Percentiles rank a stretch among this genome's conserved stretches.
phyloP scores from a whole-genome alignment of 495 filamentous ascomycete genomes.

The Lasiosphaeriaceae sp. region DNA sequence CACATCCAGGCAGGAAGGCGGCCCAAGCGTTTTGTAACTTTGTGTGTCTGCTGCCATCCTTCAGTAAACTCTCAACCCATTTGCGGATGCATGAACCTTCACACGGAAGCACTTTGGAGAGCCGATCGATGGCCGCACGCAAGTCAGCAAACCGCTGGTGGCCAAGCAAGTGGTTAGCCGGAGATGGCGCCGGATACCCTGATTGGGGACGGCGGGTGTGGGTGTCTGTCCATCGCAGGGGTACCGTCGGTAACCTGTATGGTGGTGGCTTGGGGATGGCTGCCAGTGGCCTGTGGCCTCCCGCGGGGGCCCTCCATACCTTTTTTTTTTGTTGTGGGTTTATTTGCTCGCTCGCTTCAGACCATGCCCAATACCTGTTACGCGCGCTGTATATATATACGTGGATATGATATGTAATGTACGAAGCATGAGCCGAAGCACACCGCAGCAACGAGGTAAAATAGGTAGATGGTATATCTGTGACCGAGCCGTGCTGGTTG shows the following conservation, averaged over 20 bases:
- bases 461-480: background rate
- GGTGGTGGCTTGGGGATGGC: too few species aligned
- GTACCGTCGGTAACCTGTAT: too few species aligned
- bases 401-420: constrained; percentile 1
- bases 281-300: too few species aligned
- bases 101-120: background rate
- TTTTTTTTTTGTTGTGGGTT: too few species aligned
- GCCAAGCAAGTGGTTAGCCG: background rate
- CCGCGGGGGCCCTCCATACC: too few species aligned
- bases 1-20: too few species aligned
- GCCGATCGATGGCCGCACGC: constrained; percentile 4
- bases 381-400: background rate
- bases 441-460: background rate
- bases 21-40: too few species aligned
- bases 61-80: background rate
- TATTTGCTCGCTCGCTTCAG: too few species aligned
- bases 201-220: too few species aligned
- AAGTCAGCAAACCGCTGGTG: background rate
- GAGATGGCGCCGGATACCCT: background rate
- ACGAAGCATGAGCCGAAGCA: constrained; percentile 1
- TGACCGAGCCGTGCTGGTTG: constrained; percentile 3
- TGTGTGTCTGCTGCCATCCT: too few species aligned
- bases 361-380: background rate
- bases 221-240: too few species aligned
- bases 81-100: background rate